Evolutionary conservation across 352 stramenopile species (phyloP).

Genomic region (Pseudoperonospora humuli): DNA sequence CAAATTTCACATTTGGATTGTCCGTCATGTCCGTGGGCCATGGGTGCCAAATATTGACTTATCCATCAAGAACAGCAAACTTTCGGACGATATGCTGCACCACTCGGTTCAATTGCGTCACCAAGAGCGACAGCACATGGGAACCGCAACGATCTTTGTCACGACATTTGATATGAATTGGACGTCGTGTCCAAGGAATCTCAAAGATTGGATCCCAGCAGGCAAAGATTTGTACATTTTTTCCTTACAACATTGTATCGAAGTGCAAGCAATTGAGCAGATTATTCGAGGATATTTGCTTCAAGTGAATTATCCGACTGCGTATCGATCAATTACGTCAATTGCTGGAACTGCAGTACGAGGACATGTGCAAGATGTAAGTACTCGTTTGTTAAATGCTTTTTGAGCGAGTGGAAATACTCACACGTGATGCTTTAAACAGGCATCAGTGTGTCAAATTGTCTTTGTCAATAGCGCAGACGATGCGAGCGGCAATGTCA

Average conservation of each 20-base stretch:
- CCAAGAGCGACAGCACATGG: slow-evolving; percentile 49
- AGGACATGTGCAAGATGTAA: slow-evolving; percentile 59
- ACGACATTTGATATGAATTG: slow-evolving; percentile 82
- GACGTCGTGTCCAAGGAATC: slow-evolving; percentile 48
- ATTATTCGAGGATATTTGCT: slow-evolving; percentile 62
- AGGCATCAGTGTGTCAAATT: slow-evolving; percentile 74
- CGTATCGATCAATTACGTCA: slow-evolving; percentile 74
- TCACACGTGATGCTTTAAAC: slow-evolving; percentile 6
- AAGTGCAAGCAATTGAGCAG: slow-evolving; percentile 55
- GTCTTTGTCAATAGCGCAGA: slow-evolving; percentile 83
- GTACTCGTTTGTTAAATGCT: slow-evolving; percentile 7
- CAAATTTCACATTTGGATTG: slow-evolving; percentile 79
- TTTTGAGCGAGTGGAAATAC: neutral
- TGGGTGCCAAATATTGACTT: slow-evolving; percentile 25
- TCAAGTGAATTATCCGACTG: slow-evolving; percentile 71
- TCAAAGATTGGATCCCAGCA: slow-evolving; percentile 66
- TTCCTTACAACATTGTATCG: slow-evolving; percentile 68
- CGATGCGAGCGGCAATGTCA: slow-evolving; percentile 71
- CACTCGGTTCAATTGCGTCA: slow-evolving; percentile 32
- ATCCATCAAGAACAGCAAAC: slow-evolving; percentile 35
- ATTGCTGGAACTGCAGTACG: slow-evolving; percentile 54
- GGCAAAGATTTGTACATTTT: slow-evolving; percentile 80
- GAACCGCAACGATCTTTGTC: slow-evolving; percentile 69
- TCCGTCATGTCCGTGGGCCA: slow-evolving; percentile 42
- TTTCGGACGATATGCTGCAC: slow-evolving; percentile 32